These are phyloP conservation scores for Claviceps citrina DNA, from an alignment of 2,329 filamentous ascomycete genomes.

Conservation along the genomic window DNA sequence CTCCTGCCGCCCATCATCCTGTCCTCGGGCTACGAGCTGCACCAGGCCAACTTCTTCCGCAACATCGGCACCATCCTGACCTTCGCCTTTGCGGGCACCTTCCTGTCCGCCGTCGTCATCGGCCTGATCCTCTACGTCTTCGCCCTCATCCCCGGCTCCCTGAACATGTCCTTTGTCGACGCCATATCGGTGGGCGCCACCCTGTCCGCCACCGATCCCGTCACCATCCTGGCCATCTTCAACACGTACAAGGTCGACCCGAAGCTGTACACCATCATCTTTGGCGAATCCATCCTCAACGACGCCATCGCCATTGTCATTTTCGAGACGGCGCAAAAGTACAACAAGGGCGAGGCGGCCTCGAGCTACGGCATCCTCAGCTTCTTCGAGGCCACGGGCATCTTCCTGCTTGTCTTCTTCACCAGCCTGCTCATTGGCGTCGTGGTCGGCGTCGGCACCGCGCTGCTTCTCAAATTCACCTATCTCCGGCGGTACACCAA, in stretches of 20 bases:
- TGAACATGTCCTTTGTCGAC: slow-evolving; percentile 83
- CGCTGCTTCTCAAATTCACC: slow-evolving; percentile 83
- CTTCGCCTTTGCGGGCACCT: slow-evolving; percentile 93
- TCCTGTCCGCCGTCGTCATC: slow-evolving; percentile 91
- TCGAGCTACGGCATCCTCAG: slow-evolving; percentile 61
- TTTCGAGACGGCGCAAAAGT: slow-evolving; percentile 92
- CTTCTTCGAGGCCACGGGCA: slow-evolving; percentile 79
- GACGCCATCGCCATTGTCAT: slow-evolving; percentile 97
- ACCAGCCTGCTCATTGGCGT: slow-evolving; percentile 83
- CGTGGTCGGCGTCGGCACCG: slow-evolving; percentile 71
- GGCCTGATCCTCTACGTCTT: slow-evolving; percentile 80
- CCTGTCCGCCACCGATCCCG: slow-evolving; percentile 88
- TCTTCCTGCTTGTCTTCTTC: slow-evolving; percentile 94
- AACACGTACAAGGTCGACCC: slow-evolving; percentile 98
- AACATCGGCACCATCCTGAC: slow-evolving; percentile 96
- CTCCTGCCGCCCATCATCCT: slow-evolving; percentile 97
- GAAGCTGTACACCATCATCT: slow-evolving; percentile 96
- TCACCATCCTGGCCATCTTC: slow-evolving; percentile 96
- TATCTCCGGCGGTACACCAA: slow-evolving; percentile 84
- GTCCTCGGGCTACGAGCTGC: slow-evolving; percentile 89
- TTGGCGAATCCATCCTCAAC: slow-evolving; percentile 94
- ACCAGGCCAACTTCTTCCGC: slow-evolving; percentile 97
- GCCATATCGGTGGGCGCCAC: slow-evolving; percentile 94
- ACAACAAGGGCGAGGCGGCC: slow-evolving; percentile 62
- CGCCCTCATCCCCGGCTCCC: slow-evolving; percentile 67